A percentile compares a stretch with the other conserved stretches of the same genome.
These are phyloP conservation scores for Camptophora hylomeconis DNA, from an alignment of 2,329 filamentous ascomycete genomes.

Conservation along the genomic window DNA sequence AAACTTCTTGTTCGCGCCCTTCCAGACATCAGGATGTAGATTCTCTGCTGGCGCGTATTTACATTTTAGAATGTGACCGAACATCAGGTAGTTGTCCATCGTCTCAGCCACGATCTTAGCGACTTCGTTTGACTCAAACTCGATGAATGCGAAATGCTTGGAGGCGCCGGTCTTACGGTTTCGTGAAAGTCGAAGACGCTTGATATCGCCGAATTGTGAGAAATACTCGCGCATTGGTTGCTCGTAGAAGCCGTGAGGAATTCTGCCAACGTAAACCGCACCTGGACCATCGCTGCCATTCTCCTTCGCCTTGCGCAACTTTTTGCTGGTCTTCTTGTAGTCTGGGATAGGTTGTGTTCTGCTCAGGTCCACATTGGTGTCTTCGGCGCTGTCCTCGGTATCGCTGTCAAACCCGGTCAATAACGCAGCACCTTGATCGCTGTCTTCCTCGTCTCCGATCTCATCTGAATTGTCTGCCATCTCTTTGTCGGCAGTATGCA, in stretches of 20 bases:
- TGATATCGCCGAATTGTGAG: constrained; percentile 77
- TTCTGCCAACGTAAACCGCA: constrained; percentile 75
- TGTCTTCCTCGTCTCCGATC: constrained; percentile 18
- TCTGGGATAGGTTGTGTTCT: constrained; percentile 30
- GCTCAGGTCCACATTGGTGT: constrained; percentile 33
- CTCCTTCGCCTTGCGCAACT: constrained; percentile 38
- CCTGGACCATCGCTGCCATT: constrained; percentile 44
- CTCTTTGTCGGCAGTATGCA: constrained; percentile 14
- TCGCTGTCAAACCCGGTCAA: constrained; percentile 45
- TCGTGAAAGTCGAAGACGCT: constrained; percentile 66
- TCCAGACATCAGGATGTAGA: constrained; percentile 71
- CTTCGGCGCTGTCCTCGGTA: constrained; percentile 33
- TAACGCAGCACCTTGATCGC: constrained; percentile 40
- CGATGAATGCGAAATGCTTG: constrained; percentile 91
- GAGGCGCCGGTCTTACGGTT: constrained; percentile 84
- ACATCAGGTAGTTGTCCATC: constrained; percentile 96
- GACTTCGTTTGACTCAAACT: constrained; percentile 66
- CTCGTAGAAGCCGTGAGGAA: constrained; percentile 95
- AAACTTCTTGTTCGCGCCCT: constrained; percentile 80
- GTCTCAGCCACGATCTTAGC: constrained; percentile 86
- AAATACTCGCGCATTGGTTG: constrained; percentile 91
- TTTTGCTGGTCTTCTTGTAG: constrained; percentile 34
- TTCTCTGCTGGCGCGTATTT: constrained; percentile 63
- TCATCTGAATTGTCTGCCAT: constrained; percentile 21
- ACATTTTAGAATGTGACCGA: constrained; percentile 85